Conservation (phyloP, 2,329 filamentous ascomycete species). For the Plectosphaerella plurivora region DNA sequence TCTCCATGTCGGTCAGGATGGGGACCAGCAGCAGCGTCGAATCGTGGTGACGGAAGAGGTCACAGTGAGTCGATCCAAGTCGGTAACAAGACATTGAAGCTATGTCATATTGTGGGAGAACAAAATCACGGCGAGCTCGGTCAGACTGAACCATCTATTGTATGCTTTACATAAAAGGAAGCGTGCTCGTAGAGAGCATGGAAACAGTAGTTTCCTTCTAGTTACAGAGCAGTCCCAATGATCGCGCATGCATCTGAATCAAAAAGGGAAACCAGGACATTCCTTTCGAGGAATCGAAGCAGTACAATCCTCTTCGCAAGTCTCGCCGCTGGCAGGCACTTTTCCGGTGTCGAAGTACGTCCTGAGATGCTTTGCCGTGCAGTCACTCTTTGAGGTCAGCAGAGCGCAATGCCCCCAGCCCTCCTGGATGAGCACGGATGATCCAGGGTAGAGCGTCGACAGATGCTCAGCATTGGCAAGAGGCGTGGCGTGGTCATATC, state of each 20-base stretch:
- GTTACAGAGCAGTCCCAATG: too few species aligned
- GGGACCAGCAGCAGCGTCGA: neutral
- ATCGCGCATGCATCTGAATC: too few species aligned
- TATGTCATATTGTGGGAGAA: too few species aligned
- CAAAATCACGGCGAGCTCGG: too few species aligned
- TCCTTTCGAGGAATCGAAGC: slow-evolving; percentile 3
- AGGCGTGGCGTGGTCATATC: slow-evolving; percentile 42
- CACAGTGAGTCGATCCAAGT: neutral
- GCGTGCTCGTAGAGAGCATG: too few species aligned
- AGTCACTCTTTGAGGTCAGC: slow-evolving; percentile 8
- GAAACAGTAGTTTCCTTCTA: too few species aligned
- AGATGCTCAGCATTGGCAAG: slow-evolving; percentile 27
- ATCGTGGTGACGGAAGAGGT: neutral
- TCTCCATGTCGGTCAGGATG: neutral
- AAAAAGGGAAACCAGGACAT: neutral
- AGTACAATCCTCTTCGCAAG: slow-evolving; percentile 15
- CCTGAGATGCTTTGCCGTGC: slow-evolving; percentile 8
- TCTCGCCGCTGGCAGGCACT: slow-evolving; percentile 17
- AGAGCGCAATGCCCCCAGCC: slow-evolving; percentile 21
- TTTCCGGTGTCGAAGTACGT: slow-evolving; percentile 22
- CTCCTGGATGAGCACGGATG: slow-evolving; percentile 23
- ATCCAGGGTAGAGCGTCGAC: slow-evolving; percentile 19
- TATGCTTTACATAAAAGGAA: too few species aligned
- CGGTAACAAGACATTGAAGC: too few species aligned
- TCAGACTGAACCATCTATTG: too few species aligned